A percentile compares a stretch with the other conserved stretches of the same genome.
Evolutionary conservation across 495 filamentous ascomycete genomes (phyloP).

Genomic region (Neurospora cerealis): DNA sequence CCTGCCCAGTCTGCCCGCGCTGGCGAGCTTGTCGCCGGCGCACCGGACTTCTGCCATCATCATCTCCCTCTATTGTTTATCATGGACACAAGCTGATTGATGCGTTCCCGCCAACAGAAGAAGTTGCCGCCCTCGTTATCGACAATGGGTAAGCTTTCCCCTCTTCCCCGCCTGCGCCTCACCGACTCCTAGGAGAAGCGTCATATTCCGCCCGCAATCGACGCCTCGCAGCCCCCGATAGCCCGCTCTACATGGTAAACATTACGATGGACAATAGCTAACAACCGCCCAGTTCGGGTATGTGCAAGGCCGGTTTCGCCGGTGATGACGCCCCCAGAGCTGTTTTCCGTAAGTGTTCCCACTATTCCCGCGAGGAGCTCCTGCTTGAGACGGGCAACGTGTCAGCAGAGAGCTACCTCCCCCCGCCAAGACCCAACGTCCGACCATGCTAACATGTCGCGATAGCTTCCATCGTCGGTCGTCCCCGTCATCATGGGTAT

Average conservation of each 20-base stretch:
- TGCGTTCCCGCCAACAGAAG: constrained; percentile 55
- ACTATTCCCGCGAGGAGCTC: constrained; percentile 17
- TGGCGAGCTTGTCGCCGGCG: not conserved
- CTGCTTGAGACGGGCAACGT: not conserved
- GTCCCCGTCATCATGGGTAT: constrained; percentile 99
- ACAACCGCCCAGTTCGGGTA: constrained; percentile 77
- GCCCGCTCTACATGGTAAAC: not conserved
- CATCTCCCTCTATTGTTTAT: not conserved
- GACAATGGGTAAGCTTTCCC: constrained; percentile 93
- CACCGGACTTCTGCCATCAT: not conserved
- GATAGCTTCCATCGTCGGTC: constrained; percentile 95
- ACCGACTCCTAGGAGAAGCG: constrained; percentile 19
- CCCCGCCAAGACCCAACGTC: not conserved
- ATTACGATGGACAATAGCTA: constrained; percentile 28
- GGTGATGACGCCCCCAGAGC: constrained; percentile 99
- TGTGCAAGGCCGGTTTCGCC: constrained; percentile 99
- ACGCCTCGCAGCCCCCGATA: constrained; percentile 1
- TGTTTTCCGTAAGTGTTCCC: constrained; percentile 92
- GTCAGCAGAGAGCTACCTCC: constrained; percentile 3
- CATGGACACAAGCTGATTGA: constrained; percentile 40
- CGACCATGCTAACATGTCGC: constrained; percentile 11
- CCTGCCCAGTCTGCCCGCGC: constrained; percentile 1
- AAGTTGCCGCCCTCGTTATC: constrained; percentile 99
- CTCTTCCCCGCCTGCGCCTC: constrained; percentile 13
- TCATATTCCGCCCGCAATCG: constrained; percentile 15